A percentile compares a stretch with the other conserved stretches of the same genome.
Conservation (phyloP, 1,284 basidiomycete genomes). For the Boletus subluridellus region DNA sequence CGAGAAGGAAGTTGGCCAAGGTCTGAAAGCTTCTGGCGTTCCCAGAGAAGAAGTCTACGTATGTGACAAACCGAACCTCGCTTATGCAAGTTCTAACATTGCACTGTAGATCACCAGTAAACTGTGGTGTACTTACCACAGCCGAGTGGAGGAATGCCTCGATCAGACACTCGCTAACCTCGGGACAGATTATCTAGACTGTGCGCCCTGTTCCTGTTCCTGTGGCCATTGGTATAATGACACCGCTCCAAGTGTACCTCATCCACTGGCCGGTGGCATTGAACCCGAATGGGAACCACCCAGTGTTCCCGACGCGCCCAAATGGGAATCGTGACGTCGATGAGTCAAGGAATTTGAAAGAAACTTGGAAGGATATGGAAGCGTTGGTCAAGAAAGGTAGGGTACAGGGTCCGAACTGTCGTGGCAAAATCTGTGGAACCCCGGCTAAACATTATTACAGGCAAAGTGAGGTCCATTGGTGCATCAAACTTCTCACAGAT, state of each 20-base stretch:
- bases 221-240: background rate
- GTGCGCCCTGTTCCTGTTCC: conserved; percentile 37
- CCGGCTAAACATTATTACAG: conserved; percentile 41
- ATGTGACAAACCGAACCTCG: conserved; percentile 3
- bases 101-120: conserved; percentile 59
- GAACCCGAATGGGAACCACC: conserved; percentile 72
- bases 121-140: conserved; percentile 70
- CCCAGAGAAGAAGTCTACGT: conserved; percentile 81
- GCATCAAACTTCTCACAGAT: conserved; percentile 68
- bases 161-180: conserved; percentile 70
- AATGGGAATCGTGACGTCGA: conserved; percentile 70
- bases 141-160: conserved; percentile 69
- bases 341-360: conserved; percentile 58
- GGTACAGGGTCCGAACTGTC: background rate
- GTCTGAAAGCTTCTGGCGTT: conserved; percentile 74
- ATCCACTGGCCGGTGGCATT: conserved; percentile 82
- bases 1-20: conserved; percentile 82
- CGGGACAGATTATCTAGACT: conserved; percentile 75
- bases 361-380: conserved; percentile 87
- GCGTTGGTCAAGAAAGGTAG: conserved; percentile 60
- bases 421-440: background rate
- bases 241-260: conserved; percentile 51
- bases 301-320: conserved; percentile 61
- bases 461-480: conserved; percentile 68
- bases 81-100: background rate